Evolutionary conservation across 768 basidiomycete genomes (phyloP), one percentile per base, ranked within the genome.

Genomic region (Suillus occidentalis): DNA sequence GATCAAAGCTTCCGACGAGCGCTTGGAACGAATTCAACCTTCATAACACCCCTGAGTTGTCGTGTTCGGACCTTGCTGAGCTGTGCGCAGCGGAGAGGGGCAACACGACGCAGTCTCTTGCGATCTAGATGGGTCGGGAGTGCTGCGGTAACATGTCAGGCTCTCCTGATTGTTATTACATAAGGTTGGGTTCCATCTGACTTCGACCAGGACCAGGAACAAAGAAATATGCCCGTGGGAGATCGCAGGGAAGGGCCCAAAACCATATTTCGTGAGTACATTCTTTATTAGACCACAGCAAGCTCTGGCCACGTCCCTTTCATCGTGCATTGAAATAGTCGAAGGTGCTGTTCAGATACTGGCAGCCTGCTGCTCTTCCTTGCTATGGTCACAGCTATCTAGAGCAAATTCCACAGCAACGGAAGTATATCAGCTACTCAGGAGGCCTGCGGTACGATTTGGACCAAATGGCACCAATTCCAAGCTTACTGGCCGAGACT

Each of bases 381-480:
- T 73, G 81, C 43, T 62, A 67, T 20, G 76, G 76, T 49, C 36
- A 47, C 49, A 13, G 36, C 20, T 20, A 39, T 40, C 68, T 14
- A 76, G 73, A 59, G 72, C 72, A 6, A 75, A 79, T 65, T 82
- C 87, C 2, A 78, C 83, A 7, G 85, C 86, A 20, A 84, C 82
- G 67, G 87, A 90, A 70, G 85, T 16, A 10, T 31, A 18, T 31
- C 28, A 9, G 16, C 52, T 7, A 31, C 18, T 53, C 52, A 31
- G 4, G 52, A 18, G 28, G 52, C 16, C 52, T 16, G 2, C 28
- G 16, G 50, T 28, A 28, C 28, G 9, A 28, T 28, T 87, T 66
- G 89, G 89, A 2, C 87, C 86, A 3, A 90, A 90, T 25, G 85
- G 84, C 36, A 84, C 91, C 10, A 86, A 92, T 16, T 67, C 71